Conservation (phyloP, 2,329 filamentous ascomycete species). For the Colletotrichum sp. region DNA sequence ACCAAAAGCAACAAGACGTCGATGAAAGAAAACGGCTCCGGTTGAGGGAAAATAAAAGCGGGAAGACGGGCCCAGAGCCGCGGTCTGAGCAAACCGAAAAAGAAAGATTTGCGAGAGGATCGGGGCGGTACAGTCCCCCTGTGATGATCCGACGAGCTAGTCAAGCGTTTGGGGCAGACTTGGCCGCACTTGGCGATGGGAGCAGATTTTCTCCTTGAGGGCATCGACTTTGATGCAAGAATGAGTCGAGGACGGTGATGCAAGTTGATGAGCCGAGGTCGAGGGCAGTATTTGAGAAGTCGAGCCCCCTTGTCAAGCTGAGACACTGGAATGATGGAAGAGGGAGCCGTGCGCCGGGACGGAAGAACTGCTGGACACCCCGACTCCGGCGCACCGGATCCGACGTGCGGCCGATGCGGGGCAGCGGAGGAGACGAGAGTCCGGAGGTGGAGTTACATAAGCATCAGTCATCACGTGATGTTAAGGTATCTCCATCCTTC, state of each 20-base stretch:
- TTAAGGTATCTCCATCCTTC: fast-evolving
- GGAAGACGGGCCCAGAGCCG: background rate
- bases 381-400: background rate
- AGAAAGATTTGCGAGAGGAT: constrained; percentile 1
- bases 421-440: background rate
- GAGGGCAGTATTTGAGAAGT: background rate
- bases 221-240: background rate
- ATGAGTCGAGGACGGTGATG: background rate
- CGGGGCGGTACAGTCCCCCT: background rate
- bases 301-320: background rate
- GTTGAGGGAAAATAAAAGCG: background rate
- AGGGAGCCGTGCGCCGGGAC: constrained; percentile 3
- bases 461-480: background rate
- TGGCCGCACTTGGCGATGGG: background rate
- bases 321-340: background rate
- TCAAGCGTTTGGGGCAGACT: background rate
- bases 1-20: background rate
- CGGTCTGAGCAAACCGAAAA: background rate
- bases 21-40: background rate
- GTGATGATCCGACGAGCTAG: background rate
- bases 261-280: background rate
- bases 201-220: background rate
- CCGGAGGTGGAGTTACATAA: background rate
- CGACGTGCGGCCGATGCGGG: background rate
- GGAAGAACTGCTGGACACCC: background rate